Base-by-base conservation (phyloP, 2,329 filamentous ascomycete species). In the Hypoxylon sp. region DNA sequence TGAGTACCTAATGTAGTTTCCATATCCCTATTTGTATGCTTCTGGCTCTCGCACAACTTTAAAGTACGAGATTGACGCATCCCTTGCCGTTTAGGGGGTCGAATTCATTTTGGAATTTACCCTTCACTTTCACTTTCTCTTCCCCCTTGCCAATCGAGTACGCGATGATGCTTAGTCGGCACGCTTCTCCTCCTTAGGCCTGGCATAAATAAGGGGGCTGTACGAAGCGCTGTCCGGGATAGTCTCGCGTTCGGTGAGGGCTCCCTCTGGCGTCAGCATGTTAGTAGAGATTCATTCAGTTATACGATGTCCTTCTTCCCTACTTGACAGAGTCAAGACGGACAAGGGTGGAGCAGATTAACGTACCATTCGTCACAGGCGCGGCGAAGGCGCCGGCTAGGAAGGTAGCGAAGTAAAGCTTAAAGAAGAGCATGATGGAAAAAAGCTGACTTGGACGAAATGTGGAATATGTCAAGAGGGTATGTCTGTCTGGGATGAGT, bases 391-490 rank as follows among this genome's bases (percentile, higher is more conserved):
- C 54, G 23, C 63, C 39, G 25, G 63, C 50, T 21, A 67, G 23
- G 47, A 59, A 47, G 29, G 50, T n/a, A n/a, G 51, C 63, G 45
- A 67, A 11, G 55, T 54, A 63, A 11, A 67, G 43, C 39, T 58
- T 67, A n/a, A 45, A 59, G 43, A 59, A 67, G 9, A 62, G 60
- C 63, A 67, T 67, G 43, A 29, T 60, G 50, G 7, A 29, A 16
- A 7, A 12, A 6, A 29, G 25, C 25, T 27, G 25, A 8, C 5
- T 23, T 27, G 11, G 19, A 23, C 34, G 37, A 2, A 25, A 16
- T 30, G 1, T 45, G 25, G 11, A 29, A 54, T 59, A 12, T 32
- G 16, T 48, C 7, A 34, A n/a, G 16, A 63, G 25, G 3, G 41
- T 11, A 12, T 5, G 3, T 14, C n/a, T 62, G 1, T 16, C n/a